Evolutionary conservation across 2,329 filamentous ascomycete genomes (phyloP).

Genomic region (Rutstroemia sp.): DNA sequence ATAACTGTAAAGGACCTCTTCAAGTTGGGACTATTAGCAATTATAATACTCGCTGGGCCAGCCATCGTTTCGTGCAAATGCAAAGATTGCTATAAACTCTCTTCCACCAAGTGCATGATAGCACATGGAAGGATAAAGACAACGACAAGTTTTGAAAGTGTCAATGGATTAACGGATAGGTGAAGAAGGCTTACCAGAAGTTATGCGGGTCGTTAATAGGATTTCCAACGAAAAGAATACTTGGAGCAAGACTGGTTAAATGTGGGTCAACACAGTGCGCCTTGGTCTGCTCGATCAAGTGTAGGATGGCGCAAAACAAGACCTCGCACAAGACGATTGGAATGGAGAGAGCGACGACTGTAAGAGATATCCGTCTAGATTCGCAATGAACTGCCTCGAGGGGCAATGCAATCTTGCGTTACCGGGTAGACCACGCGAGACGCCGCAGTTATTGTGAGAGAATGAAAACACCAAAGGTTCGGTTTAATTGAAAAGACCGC

Average conservation of each 20-base stretch:
- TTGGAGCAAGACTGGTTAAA: neutral
- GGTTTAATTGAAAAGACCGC: neutral
- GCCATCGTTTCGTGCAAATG: slow-evolving; percentile 14
- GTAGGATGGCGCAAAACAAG: neutral
- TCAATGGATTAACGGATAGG: neutral
- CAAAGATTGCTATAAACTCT: neutral
- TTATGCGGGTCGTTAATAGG: neutral
- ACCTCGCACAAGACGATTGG: slow-evolving; percentile 4
- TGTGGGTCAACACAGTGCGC: neutral
- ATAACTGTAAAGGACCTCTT: slow-evolving; percentile 25
- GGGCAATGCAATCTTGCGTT: slow-evolving; percentile 7
- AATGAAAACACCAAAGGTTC: neutral
- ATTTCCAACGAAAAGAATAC: neutral
- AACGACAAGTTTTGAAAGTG: neutral
- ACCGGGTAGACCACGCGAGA: slow-evolving; percentile 7
- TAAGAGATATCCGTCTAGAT: slow-evolving; percentile 3
- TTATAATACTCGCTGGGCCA: slow-evolving; percentile 16
- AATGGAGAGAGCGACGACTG: slow-evolving; percentile 1
- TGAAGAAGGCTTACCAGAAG: neutral
- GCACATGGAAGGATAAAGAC: neutral
- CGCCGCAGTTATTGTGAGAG: slow-evolving; percentile 4
- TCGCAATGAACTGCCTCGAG: slow-evolving; percentile 4
- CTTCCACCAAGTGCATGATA: neutral
- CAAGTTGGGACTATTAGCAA: slow-evolving; percentile 25
- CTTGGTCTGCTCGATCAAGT: neutral